Conservation (phyloP, 176 grass and related monocot genomes). For the Cenchrus americanus region DNA sequence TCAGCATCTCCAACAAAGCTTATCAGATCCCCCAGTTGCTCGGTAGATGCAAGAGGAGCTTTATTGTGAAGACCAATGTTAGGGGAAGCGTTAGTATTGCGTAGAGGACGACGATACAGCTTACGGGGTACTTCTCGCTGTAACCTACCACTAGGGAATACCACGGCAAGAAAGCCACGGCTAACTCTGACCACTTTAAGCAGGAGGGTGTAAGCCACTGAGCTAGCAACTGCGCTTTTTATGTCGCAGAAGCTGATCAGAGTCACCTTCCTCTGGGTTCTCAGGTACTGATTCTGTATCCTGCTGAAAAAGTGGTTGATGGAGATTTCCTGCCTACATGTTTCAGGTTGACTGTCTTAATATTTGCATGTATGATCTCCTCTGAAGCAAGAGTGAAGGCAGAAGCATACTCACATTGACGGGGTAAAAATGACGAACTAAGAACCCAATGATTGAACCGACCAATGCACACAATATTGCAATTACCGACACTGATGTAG, state of each 20-base stretch:
- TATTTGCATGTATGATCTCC: slow-evolving; percentile 18
- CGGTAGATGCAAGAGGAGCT: slow-evolving; percentile 21
- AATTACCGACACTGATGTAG: slow-evolving; percentile 37
- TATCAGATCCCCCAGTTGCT: slow-evolving; percentile 39
- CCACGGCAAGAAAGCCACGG: slow-evolving; percentile 38
- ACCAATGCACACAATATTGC: slow-evolving; percentile 36
- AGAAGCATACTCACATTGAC: slow-evolving; percentile 55
- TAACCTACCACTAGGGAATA: slow-evolving; percentile 46
- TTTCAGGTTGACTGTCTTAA: slow-evolving; percentile 37
- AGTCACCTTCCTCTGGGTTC: slow-evolving; percentile 40
- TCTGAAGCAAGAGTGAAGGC: background rate
- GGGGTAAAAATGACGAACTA: slow-evolving; percentile 41
- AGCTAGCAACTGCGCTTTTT: slow-evolving; percentile 60
- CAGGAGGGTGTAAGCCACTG: slow-evolving; percentile 21
- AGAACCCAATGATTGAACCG: slow-evolving; percentile 47
- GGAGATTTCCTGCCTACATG: slow-evolving; percentile 69
- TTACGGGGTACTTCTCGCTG: slow-evolving; percentile 10
- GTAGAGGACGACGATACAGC: slow-evolving; percentile 17
- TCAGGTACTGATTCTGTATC: slow-evolving; percentile 50
- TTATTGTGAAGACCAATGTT: background rate
- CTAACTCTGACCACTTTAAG: slow-evolving; percentile 42
- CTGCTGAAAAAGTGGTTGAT: slow-evolving; percentile 61
- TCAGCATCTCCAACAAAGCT: slow-evolving; percentile 14
- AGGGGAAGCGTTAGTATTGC: background rate
- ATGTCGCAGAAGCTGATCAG: slow-evolving; percentile 61